Base-by-base conservation (phyloP, 768 basidiomycete species). In the Trametes gibbosa region DNA sequence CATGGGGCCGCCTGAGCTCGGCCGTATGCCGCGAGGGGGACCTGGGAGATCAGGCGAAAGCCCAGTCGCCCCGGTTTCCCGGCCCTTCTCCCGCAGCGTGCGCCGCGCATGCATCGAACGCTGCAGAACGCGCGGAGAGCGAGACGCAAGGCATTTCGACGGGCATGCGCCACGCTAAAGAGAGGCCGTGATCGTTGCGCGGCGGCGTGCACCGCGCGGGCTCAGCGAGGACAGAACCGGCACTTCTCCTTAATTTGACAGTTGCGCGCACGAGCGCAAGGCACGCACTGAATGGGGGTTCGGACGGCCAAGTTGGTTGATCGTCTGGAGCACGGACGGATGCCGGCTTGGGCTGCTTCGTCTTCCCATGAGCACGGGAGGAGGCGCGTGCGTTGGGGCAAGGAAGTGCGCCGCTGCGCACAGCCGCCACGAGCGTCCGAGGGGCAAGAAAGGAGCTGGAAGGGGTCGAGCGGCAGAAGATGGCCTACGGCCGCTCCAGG, bases 291-390 rank as follows among this genome's bases (percentile, higher is more conserved):
- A 56, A 56, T 50, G 34, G 47, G 48, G 19, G 25, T 21, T 21
- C 25, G 39, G 47, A 32, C 29, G 29, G 29, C 29, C 5, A 32
- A 10, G 21, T 29, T 56, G 39, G 46, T 8, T 29, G 46, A 29
- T 29, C 46, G 16, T 12, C 10, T 17, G 27, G 46, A 24, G 39
- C 27, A 56, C 41, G 47, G 47, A 42, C 47, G 55, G 12, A 41
- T 27, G 53, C 27, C 35, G 55, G 48, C 55, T 29, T 9, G 23
- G 23, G 45, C 12, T 5, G 46, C 24, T 40, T 41, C n/a, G 27
- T 17, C 27, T 56, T 56, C 47, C 46, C 54, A 56, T 48, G n/a
- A 24, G 46, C 54, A 37, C 48, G 54, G 19, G 54, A 49, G 25
- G 25, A 24, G 39, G 19, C 24, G 54, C 17, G 25, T 13, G 47